These are phyloP conservation scores for Suhomyces faveliae DNA, from an alignment of 805 yeast species.

Conservation along the genomic window DNA sequence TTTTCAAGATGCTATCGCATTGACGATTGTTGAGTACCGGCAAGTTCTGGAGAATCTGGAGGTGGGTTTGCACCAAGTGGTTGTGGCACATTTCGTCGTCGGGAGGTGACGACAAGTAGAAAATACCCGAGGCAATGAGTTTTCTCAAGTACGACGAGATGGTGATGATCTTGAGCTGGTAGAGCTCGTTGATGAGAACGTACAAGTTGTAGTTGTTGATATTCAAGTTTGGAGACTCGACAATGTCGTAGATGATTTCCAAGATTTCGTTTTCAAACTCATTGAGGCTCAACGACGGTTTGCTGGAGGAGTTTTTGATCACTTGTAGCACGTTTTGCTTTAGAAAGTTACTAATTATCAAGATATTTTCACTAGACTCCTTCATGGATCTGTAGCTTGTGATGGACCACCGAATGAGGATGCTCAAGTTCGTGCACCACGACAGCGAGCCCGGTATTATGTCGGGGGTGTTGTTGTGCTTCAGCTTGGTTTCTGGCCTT, in stretches of 20 bases:
- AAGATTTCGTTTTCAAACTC: conserved; percentile 44
- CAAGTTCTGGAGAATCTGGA: conserved; percentile 55
- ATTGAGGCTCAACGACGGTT: conserved; percentile 26
- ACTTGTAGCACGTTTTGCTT: conserved; percentile 34
- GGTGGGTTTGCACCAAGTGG: conserved; percentile 42
- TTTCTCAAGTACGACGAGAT: conserved; percentile 72
- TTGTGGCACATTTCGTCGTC: conserved; percentile 17
- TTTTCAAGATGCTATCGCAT: conserved; percentile 53
- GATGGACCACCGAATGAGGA: conserved; percentile 41
- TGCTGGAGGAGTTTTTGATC: conserved; percentile 13
- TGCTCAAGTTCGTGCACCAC: conserved; percentile 37
- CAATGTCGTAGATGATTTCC: conserved; percentile 36
- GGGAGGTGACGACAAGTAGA: conserved; percentile 52
- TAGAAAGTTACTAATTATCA: conserved; percentile 44
- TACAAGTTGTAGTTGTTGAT: conserved; percentile 27
- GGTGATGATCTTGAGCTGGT: conserved; percentile 49
- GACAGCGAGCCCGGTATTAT: neutral
- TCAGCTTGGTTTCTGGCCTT: conserved; percentile 17
- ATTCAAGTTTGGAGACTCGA: conserved; percentile 19
- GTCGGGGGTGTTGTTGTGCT: neutral
- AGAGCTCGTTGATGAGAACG: conserved; percentile 52
- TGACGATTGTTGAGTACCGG: conserved; percentile 56
- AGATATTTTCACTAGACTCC: conserved; percentile 29
- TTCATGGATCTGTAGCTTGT: conserved; percentile 35
- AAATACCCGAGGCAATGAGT: conserved; percentile 81